Conservation (phyloP, 768 basidiomycete species). For the Hysterangium stoloniferum region DNA sequence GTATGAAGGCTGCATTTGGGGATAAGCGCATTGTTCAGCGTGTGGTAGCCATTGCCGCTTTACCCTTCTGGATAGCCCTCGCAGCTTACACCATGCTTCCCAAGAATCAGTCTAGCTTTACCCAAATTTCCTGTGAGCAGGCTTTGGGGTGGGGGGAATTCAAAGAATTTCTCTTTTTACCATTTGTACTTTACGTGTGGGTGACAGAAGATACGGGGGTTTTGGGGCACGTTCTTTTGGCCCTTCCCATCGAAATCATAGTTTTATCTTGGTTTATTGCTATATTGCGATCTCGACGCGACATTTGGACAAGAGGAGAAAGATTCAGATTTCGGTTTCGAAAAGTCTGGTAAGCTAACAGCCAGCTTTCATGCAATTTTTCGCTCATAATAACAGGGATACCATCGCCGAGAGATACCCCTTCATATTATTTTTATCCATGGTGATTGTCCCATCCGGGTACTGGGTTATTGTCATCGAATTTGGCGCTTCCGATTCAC, state of each 20-base stretch:
- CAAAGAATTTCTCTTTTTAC: too few species aligned
- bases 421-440: not conserved
- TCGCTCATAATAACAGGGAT: too few species aligned
- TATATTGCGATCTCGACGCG: not conserved
- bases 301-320: not conserved
- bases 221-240: too few species aligned
- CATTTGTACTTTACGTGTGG: too few species aligned
- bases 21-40: not conserved
- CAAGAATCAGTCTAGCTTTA: not conserved
- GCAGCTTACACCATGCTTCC: not conserved
- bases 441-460: not conserved
- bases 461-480: not conserved
- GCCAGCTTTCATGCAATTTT: too few species aligned
- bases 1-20: not conserved
- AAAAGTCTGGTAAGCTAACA: not conserved
- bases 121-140: not conserved
- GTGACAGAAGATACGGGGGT: too few species aligned
- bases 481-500: not conserved
- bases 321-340: not conserved
- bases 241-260: not conserved
- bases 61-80: not conserved
- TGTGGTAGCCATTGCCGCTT: not conserved
- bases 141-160: too few species aligned
- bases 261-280: not conserved
- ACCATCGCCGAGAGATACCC: not conserved